Evolutionary conservation across 805 yeast species (phyloP).

Genomic region (Candida qinlingensis): DNA sequence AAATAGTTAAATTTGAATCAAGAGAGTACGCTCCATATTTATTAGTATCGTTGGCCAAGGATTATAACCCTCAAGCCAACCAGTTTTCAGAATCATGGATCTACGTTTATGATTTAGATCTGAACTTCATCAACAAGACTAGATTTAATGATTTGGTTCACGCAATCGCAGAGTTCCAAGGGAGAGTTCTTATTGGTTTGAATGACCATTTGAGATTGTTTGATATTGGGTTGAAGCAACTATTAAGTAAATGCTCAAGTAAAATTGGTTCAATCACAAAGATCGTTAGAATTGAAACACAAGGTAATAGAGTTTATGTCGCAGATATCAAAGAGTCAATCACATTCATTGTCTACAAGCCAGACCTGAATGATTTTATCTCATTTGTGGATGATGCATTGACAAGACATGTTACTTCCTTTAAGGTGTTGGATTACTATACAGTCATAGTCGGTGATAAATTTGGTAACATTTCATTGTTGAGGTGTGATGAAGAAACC

Average conservation of each 20-base stretch:
- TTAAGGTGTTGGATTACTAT: slow-evolving; percentile 60
- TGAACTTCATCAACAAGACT: slow-evolving; percentile 58
- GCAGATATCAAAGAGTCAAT: slow-evolving; percentile 73
- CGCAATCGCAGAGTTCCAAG: slow-evolving; percentile 51
- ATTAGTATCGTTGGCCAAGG: slow-evolving; percentile 38
- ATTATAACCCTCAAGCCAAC: slow-evolving; percentile 9
- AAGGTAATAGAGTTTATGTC: slow-evolving; percentile 55
- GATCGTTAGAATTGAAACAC: slow-evolving; percentile 49
- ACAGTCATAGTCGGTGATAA: slow-evolving; percentile 83
- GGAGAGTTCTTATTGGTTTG: slow-evolving; percentile 55
- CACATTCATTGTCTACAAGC: slow-evolving; percentile 48
- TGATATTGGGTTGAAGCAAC: slow-evolving; percentile 75
- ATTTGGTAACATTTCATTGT: slow-evolving; percentile 72
- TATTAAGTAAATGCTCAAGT: slow-evolving; percentile 59
- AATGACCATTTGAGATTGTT: slow-evolving; percentile 50
- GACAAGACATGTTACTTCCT: slow-evolving; percentile 59
- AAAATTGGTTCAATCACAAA: slow-evolving; percentile 38
- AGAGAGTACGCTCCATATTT: slow-evolving; percentile 28
- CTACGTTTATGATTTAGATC: slow-evolving; percentile 29
- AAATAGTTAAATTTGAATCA: slow-evolving; percentile 22
- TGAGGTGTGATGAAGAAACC: slow-evolving; percentile 51
- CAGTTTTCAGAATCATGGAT: slow-evolving; percentile 19
- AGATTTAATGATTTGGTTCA: slow-evolving; percentile 40
- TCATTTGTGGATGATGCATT: slow-evolving; percentile 67
- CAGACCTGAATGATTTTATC: slow-evolving; percentile 42